A percentile compares a stretch with the other conserved stretches of the same genome.
These are phyloP conservation scores for Quercus phellos DNA, from an alignment of 331 rosid genomes.

Conservation along the genomic window DNA sequence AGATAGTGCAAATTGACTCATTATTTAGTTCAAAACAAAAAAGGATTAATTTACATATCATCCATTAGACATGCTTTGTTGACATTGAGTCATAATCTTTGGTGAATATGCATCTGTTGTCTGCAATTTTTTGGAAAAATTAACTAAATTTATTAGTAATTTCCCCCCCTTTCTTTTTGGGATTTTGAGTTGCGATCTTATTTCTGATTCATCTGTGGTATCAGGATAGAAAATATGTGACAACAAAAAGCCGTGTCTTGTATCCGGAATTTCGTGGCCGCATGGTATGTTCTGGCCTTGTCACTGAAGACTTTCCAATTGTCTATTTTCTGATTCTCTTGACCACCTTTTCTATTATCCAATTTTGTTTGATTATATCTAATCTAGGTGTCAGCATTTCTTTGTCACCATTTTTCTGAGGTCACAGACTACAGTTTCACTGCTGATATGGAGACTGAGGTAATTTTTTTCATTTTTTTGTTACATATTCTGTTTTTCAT, in stretches of 20 bases:
- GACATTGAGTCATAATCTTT: not conserved
- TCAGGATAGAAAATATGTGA: conserved; percentile 86
- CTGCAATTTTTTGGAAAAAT: not conserved
- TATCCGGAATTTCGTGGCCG: conserved; percentile 98
- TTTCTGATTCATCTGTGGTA: conserved; percentile 23
- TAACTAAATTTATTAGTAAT: not conserved
- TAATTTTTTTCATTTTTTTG: conserved; percentile 12
- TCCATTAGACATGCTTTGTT: not conserved
- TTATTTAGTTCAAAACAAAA: no score
- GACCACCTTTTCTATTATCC: not conserved
- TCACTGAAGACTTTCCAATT: not conserved
- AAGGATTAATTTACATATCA: not conserved
- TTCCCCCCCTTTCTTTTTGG: not conserved
- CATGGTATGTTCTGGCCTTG: conserved; percentile 57
- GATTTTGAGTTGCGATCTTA: conserved; percentile 4
- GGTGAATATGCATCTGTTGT: not conserved
- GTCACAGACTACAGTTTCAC: conserved; percentile 92
- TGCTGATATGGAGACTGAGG: conserved; percentile 99
- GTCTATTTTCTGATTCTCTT: not conserved
- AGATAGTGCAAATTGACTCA: not conserved
- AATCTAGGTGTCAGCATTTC: conserved; percentile 92
- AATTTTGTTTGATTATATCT: conserved; percentile 22
- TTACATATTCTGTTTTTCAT: not conserved
- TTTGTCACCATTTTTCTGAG: conserved; percentile 83
- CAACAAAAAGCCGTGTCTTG: conserved; percentile 68